Evolutionary conservation across 768 basidiomycete genomes (phyloP).

Genomic region (Sistotremastrum suecicum): DNA sequence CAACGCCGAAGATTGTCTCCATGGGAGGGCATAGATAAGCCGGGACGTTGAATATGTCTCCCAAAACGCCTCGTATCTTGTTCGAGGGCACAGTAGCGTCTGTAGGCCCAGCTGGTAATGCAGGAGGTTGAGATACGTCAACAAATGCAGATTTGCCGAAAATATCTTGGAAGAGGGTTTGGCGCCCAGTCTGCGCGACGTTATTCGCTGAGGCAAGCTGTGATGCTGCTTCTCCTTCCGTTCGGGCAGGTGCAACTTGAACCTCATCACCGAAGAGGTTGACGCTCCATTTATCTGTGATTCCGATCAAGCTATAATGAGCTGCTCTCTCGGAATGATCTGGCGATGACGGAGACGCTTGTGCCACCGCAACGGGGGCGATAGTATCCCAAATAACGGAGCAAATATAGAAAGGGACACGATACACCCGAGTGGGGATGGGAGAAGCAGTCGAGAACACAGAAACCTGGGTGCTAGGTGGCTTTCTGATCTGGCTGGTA

Average conservation of each 20-base stretch:
- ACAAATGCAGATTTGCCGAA: conserved; percentile 69
- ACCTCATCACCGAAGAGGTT: conserved; percentile 54
- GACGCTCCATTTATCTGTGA: conserved; percentile 52
- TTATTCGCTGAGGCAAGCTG: conserved; percentile 7
- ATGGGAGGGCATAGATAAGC: conserved; percentile 69
- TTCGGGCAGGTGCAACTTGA: conserved; percentile 17
- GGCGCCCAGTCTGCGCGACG: conserved; percentile 9
- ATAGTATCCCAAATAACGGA: conserved; percentile 25
- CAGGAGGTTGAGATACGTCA: conserved; percentile 11
- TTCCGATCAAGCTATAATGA: conserved; percentile 48
- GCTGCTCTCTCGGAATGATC: conserved; percentile 15
- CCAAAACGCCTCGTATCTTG: conserved; percentile 24
- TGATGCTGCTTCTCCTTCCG: conserved; percentile 20
- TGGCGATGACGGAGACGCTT: conserved; percentile 16
- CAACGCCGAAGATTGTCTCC: conserved; percentile 52
- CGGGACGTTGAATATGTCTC: conserved; percentile 46
- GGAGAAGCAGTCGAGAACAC: conserved; percentile 35
- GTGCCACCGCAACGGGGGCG: too few species aligned
- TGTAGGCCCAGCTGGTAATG: conserved; percentile 10
- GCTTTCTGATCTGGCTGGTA: conserved; percentile 11
- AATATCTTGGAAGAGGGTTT: conserved; percentile 79
- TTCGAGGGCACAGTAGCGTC: conserved; percentile 18
- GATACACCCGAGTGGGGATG: conserved; percentile 26
- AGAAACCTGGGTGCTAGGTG: conserved; percentile 24
- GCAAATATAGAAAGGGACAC: conserved; percentile 51